Base-by-base conservation (phyloP, 2,329 filamentous ascomycete genomes). In the Elsinoe necatrix region DNA sequence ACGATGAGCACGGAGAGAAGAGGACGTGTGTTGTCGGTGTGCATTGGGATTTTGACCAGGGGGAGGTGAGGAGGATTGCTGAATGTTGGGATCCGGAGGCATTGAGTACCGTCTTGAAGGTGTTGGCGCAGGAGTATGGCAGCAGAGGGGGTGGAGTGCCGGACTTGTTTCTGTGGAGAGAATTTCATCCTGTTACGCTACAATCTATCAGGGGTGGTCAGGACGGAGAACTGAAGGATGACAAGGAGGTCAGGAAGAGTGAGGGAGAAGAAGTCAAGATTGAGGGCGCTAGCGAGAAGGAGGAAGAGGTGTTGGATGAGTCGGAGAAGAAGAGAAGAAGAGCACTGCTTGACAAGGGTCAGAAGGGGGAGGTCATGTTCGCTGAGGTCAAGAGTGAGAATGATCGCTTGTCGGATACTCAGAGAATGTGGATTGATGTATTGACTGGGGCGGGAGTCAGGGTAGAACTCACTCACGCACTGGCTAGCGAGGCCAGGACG, bases 381-480 rank as follows among this genome's bases (percentile, higher is more conserved):
- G 65, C 69, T 0, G 76, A 78, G 60, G 76, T 78, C 9, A 78
- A 78, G 68, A 77, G 75, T 60, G 75, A 76, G 68, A 96, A 95
- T 71, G 93, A 98, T 76, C 83, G 90, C 37, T 75, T 98, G 66
- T 97, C 92, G 71, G 93, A 98, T 75, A 95, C 91, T 16, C 93
- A 98, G 74, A 77, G 93, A 63, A 78, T 98, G 63, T 98, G 93
- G 93, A 95, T 97, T 65, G 89, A 97, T 75, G 89, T 96, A 6
- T 77, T 98, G 55, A 86, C 84, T 6, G 85, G 86, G 1, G 90
- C 91, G 1, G 92, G 93, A 1, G 80, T 97, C 37, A 81, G 79
- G 63, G 92, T 97, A 25, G 91, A 95, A 64, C 75, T 97, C 61
- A 95, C 81, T 62, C 79, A 82, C 70, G 82, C 81, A 21, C 76